A percentile compares a stretch with the other conserved stretches of the same genome.
These are phyloP conservation scores for Aspergillus conjunctus DNA, from an alignment of 495 filamentous ascomycete species.

Conservation along the genomic window DNA sequence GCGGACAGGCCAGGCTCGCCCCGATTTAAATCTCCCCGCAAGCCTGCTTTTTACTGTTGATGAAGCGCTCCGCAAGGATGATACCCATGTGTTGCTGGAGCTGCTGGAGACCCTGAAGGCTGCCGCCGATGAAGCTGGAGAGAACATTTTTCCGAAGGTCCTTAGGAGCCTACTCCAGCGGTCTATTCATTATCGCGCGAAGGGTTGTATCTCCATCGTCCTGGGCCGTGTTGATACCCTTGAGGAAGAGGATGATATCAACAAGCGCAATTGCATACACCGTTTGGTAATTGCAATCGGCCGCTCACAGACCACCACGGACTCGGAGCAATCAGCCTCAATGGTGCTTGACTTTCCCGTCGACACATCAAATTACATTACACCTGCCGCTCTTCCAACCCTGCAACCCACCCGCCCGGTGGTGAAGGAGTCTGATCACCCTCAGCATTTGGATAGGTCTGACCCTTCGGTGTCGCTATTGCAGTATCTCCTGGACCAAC, in stretches of 20 bases:
- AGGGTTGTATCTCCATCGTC: slow-evolving; percentile 66
- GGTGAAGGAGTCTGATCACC: slow-evolving; percentile 57
- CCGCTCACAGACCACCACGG: slow-evolving; percentile 66
- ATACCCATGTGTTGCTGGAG: slow-evolving; percentile 60
- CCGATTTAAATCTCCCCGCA: slow-evolving; percentile 67
- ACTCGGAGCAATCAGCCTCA: slow-evolving; percentile 45
- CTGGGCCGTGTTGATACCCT: slow-evolving; percentile 67
- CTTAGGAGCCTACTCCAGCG: slow-evolving; percentile 82
- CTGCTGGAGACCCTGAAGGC: slow-evolving; percentile 60
- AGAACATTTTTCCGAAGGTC: slow-evolving; percentile 57
- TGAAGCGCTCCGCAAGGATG: slow-evolving; percentile 73
- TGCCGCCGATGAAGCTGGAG: slow-evolving; percentile 48
- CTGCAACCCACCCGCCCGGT: slow-evolving; percentile 59
- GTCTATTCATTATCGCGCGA: slow-evolving; percentile 71
- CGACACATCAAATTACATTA: slow-evolving; percentile 67
- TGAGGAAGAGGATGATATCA: slow-evolving; percentile 87
- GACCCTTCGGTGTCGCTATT: slow-evolving; percentile 78
- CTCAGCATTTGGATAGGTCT: slow-evolving; percentile 63
- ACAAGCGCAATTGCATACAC: slow-evolving; percentile 90
- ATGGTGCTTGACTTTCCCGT: slow-evolving; percentile 52
- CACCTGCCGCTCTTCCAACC: slow-evolving; percentile 70
- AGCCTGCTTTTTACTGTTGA: slow-evolving; percentile 73
- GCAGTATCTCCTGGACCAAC: slow-evolving; percentile 66
- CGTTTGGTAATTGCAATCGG: slow-evolving; percentile 89
- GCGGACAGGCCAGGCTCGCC: slow-evolving; percentile 63